Conservation (phyloP, 495 filamentous ascomycete genomes). For the Geoglossum glabrum region DNA sequence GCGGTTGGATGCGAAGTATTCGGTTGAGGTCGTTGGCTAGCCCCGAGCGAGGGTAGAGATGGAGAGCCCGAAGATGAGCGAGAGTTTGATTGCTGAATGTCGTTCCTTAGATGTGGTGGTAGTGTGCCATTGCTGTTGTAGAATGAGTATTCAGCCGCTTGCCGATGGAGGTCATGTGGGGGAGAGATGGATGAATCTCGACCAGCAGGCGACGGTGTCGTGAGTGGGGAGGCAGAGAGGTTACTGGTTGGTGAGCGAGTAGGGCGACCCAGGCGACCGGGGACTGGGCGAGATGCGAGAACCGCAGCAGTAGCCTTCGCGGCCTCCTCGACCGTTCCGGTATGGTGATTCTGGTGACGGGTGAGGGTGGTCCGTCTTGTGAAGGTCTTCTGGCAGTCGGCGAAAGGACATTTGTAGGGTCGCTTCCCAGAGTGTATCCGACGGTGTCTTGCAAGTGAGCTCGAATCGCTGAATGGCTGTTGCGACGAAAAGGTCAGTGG, state of each 20-base stretch:
- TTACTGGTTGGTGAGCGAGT: constrained; percentile 57
- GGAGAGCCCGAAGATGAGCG: constrained; percentile 43
- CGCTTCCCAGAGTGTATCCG: constrained; percentile 91
- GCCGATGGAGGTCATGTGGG: constrained; percentile 49
- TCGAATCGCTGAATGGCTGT: constrained; percentile 97
- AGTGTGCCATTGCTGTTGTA: constrained; percentile 44
- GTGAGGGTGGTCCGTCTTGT: constrained; percentile 89
- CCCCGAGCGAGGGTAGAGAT: constrained; percentile 33
- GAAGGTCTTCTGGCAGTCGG: constrained; percentile 96
- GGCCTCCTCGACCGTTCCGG: constrained; percentile 85
- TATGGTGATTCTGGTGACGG: constrained; percentile 88
- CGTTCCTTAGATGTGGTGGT: constrained; percentile 65
- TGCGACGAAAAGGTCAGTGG: constrained; percentile 11
- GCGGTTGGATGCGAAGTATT: constrained; percentile 64
- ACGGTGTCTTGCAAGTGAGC: constrained; percentile 80
- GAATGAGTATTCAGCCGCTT: constrained; percentile 35
- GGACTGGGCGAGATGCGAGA: constrained; percentile 38
- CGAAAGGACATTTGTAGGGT: constrained; percentile 94
- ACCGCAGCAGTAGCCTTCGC: constrained; percentile 73
- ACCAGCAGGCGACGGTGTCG: constrained; percentile 72
- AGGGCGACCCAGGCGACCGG: constrained; percentile 31
- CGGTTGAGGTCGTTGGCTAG: constrained; percentile 35
- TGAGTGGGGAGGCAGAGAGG: constrained; percentile 61
- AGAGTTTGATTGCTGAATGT: constrained; percentile 47
- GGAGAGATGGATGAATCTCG: constrained; percentile 63